These are phyloP conservation scores for Psilocybe cyanescens DNA, from an alignment of 768 basidiomycete genomes.

Conservation along the genomic window DNA sequence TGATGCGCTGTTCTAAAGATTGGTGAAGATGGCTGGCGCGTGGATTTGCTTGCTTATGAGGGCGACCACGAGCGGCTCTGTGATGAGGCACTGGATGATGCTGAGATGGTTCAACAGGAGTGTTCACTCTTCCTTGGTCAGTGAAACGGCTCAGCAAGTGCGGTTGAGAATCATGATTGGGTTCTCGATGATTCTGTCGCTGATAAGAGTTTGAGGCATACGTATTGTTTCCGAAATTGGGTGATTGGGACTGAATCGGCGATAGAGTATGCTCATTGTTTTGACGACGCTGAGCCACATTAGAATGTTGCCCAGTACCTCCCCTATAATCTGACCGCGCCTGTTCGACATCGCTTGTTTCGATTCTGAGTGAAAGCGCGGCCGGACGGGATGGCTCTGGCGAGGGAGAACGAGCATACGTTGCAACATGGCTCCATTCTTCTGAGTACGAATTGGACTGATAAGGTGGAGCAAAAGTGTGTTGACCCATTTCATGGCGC, in stretches of 20 bases:
- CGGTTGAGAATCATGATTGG: constrained; percentile 9
- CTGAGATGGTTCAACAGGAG: background rate
- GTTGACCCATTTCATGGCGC: background rate
- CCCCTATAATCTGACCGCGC: constrained; percentile 12
- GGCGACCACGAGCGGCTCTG: background rate
- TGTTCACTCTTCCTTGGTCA: background rate
- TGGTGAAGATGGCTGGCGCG: constrained; percentile 5
- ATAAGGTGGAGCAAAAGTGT: background rate
- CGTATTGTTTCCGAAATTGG: background rate
- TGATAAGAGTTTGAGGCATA: constrained; percentile 1
- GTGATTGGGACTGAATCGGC: background rate
- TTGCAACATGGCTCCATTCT: constrained; percentile 23
- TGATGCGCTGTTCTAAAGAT: constrained; percentile 29
- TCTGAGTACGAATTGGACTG: constrained; percentile 5
- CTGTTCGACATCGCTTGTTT: constrained; percentile 9
- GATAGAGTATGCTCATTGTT: background rate
- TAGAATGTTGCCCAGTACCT: constrained; percentile 5
- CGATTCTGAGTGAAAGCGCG: constrained; percentile 7
- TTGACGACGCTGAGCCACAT: background rate
- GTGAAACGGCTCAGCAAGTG: constrained; percentile 21
- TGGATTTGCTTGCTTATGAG: background rate
- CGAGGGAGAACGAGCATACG: constrained; percentile 26
- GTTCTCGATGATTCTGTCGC: background rate
- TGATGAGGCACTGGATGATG: background rate
- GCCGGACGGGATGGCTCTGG: constrained; percentile 16